phyloP scores from a whole-genome alignment of 257 asterid genomes.

The Anisodus tanguticus region DNA sequence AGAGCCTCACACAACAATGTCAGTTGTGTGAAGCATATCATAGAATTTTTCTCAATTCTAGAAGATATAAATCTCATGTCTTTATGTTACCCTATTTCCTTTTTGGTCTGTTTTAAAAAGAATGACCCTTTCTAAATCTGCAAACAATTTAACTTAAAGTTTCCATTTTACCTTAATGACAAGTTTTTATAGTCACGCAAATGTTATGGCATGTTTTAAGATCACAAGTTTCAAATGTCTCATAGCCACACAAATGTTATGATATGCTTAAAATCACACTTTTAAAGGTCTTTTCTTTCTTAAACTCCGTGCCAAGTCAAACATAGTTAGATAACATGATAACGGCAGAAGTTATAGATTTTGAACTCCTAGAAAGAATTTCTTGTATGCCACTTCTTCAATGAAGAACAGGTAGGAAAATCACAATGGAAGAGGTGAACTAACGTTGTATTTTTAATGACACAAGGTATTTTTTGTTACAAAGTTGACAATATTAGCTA shows the following conservation, averaged over 20 bases:
- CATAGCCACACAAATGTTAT: not conserved
- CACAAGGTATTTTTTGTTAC: constrained; percentile 3
- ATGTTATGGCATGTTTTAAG: not conserved
- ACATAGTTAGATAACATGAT: not conserved
- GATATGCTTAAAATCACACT: not conserved
- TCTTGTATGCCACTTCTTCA: not conserved
- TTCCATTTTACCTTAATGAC: not conserved
- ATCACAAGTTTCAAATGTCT: not conserved
- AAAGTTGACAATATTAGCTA: not conserved
- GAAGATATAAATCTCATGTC: not conserved
- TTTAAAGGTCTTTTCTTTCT: not conserved
- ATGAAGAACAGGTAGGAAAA: not conserved
- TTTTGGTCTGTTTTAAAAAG: not conserved
- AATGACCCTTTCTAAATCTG: constrained; percentile 5
- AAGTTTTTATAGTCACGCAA: constrained; percentile 6
- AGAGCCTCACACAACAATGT: constrained; percentile 7
- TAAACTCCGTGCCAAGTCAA: not conserved
- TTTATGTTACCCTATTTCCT: constrained; percentile 17
- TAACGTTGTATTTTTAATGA: not conserved
- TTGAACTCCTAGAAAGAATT: not conserved
- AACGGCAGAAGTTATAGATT: not conserved
- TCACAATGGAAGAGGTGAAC: constrained; percentile 9
- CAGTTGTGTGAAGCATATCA: not conserved
- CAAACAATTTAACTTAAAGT: not conserved
- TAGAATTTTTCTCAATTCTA: not conserved